These are phyloP conservation scores for Mangifera indica DNA, from an alignment of 345 rosid genomes.

Conservation along the genomic window DNA sequence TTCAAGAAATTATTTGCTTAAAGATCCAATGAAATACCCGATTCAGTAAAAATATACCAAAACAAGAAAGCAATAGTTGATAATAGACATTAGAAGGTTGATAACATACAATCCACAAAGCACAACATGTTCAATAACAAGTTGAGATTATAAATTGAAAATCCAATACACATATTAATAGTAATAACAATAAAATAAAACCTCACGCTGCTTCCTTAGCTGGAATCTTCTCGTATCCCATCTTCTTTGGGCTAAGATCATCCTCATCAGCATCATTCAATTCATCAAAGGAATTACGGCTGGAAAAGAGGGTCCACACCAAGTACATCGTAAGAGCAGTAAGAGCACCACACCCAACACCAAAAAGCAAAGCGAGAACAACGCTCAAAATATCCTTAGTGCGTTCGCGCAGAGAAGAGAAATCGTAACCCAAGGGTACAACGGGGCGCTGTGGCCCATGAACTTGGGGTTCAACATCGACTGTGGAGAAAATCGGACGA, in stretches of 20 bases:
- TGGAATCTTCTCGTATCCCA: constrained; percentile 76
- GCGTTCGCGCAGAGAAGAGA: constrained; percentile 68
- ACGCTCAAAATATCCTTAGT: constrained; percentile 86
- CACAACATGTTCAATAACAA: constrained; percentile 2
- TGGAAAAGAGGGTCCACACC: constrained; percentile 70
- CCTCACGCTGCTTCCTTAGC: constrained; percentile 42
- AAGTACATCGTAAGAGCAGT: constrained; percentile 88
- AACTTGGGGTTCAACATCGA: constrained; percentile 19
- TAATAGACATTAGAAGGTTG: too few species aligned
- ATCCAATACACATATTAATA: constrained; percentile 9
- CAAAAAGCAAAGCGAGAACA: constrained; percentile 77
- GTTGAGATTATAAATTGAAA: not conserved
- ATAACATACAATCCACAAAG: too few species aligned
- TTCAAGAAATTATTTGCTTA: not conserved
- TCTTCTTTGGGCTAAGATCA: constrained; percentile 53
- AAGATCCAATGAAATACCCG: not conserved
- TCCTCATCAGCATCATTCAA: constrained; percentile 28
- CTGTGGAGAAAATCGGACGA: constrained; percentile 34
- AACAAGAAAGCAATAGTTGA: too few species aligned
- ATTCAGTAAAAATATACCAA: too few species aligned
- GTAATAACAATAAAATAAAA: not conserved
- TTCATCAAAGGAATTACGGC: constrained; percentile 33
- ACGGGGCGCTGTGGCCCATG: constrained; percentile 24
- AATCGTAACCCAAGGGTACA: constrained; percentile 40
- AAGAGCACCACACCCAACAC: constrained; percentile 93